Base-by-base conservation (phyloP, 2,329 filamentous ascomycete genomes). In the Phaeosphaeriaceae sp. region DNA sequence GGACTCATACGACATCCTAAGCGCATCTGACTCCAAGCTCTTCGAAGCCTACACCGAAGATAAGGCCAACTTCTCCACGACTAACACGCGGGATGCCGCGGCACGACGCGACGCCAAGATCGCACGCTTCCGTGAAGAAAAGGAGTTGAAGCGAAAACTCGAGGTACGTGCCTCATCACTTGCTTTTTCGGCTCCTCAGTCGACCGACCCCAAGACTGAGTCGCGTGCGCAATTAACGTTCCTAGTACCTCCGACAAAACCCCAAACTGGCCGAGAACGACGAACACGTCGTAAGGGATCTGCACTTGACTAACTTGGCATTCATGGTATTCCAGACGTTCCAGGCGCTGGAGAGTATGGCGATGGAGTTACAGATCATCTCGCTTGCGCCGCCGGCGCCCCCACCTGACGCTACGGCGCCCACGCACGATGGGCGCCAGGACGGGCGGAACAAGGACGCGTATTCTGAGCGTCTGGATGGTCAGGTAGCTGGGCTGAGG, bases 61-160 rank as follows among this genome's bases (percentile, higher is more conserved):
- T 22, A 89, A 89, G 2, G 81, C 83, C n/a, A 80, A 81, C 1
- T 97, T 97, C 76, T 89, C 89, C 48, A 89, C 91, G 2, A 87
- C 90, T 19, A 85, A 88, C 19, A 85, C 85, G 9, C 84, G 81
- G 21, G 86, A 91, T 77, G 86, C 91, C 3, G 86, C 89, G 20
- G 86, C 88, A 27, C 86, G 90, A 61, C 85, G 95, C 66, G 89
- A 93, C 56, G 87, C 88, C 48, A 99, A 98, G 79, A 96, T 99
- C 66, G 85, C 88, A 46, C 88, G 91, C 60, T 97, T 93, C 79
- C 89, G 87, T 69, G 86, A 91, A 51, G 95, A 98, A 77, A 97
- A 95, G 76, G 88, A 90, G 61, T 79, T 99, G 58, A 93, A 92
- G 78, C 84, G 88, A 65, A 93, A 90, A 76, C 83, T 98, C n/a